These are phyloP conservation scores for Linum lewisii DNA, from an alignment of 345 rosid genomes.

Conservation along the genomic window DNA sequence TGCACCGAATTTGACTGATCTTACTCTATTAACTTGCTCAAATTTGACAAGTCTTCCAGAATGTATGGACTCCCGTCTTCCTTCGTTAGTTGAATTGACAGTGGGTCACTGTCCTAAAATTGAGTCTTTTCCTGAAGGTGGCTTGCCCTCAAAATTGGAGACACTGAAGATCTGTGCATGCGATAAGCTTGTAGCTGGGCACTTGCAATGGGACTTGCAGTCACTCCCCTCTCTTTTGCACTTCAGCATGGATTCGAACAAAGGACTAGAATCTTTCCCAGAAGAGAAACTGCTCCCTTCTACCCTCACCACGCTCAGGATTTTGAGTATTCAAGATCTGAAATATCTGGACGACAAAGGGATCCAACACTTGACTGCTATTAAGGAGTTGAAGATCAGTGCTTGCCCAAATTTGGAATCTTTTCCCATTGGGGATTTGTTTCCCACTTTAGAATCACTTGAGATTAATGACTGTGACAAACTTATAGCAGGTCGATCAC, in stretches of 20 bases:
- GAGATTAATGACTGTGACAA: neutral
- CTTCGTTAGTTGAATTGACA: conserved; percentile 4
- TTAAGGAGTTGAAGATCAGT: conserved; percentile 10
- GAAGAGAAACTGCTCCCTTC: conserved; percentile 7
- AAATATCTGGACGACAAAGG: conserved; percentile 11
- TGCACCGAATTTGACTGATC: neutral
- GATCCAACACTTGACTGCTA: conserved; percentile 10
- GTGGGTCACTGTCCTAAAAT: conserved; percentile 9
- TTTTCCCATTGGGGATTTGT: neutral
- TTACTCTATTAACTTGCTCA: neutral
- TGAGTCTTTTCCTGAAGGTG: conserved; percentile 10
- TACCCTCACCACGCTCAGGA: conserved; percentile 1
- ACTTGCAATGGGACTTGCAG: conserved; percentile 8
- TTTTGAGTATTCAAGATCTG: neutral
- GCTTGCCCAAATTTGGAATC: neutral
- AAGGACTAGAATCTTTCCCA: conserved; percentile 13
- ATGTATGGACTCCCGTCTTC: conserved; percentile 4
- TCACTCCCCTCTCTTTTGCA: conserved; percentile 4
- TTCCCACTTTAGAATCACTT: neutral
- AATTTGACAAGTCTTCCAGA: conserved; percentile 10
- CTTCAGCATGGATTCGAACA: neutral
- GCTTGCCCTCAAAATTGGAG: conserved; percentile 11
- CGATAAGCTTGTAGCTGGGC: conserved; percentile 3
- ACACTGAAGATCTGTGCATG: conserved; percentile 5
- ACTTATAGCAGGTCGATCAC: neutral